phyloP scores from a whole-genome alignment of 306 rosid genomes.

The Glycine latifolia region DNA sequence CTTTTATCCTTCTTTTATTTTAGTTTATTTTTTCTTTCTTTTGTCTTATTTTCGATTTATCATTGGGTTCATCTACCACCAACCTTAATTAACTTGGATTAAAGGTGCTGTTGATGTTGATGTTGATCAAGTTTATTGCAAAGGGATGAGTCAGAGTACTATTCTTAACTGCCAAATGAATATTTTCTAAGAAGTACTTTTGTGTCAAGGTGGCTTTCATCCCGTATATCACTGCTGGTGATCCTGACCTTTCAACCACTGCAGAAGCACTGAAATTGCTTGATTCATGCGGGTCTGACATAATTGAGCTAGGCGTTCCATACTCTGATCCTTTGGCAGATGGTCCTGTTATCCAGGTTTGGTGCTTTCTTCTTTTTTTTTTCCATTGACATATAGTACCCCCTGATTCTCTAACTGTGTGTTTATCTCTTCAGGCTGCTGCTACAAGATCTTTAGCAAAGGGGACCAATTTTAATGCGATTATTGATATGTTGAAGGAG shows the following conservation, averaged over 20 bases:
- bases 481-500: conserved; percentile 87
- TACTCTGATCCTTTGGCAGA: conserved; percentile 98
- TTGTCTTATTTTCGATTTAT: too few relatives aligned
- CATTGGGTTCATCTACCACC: too few relatives aligned
- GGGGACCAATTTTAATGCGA: conserved; percentile 77
- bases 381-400: conserved; percentile 11
- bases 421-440: conserved; percentile 77
- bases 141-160: conserved; percentile 5
- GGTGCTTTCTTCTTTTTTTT: conserved; percentile 13
- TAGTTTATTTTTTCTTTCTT: too few relatives aligned
- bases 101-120: too few relatives aligned
- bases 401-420: conserved; percentile 40
- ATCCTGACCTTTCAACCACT: conserved; percentile 92
- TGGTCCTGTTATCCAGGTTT: conserved; percentile 99
- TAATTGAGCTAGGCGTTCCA: conserved; percentile 91
- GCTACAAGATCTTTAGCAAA: conserved; percentile 85
- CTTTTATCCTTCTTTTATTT: too few relatives aligned
- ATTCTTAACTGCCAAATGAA: conserved; percentile 29
- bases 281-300: conserved; percentile 88
- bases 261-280: conserved; percentile 93
- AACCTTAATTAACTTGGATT: too few relatives aligned
- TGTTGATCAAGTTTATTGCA: not conserved
- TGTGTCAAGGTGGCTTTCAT: conserved; percentile 83
- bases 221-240: conserved; percentile 93
- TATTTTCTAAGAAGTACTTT: conserved; percentile 42